Base-by-base conservation (phyloP, 208 protist species). In the Phytomonas sp. region DNA sequence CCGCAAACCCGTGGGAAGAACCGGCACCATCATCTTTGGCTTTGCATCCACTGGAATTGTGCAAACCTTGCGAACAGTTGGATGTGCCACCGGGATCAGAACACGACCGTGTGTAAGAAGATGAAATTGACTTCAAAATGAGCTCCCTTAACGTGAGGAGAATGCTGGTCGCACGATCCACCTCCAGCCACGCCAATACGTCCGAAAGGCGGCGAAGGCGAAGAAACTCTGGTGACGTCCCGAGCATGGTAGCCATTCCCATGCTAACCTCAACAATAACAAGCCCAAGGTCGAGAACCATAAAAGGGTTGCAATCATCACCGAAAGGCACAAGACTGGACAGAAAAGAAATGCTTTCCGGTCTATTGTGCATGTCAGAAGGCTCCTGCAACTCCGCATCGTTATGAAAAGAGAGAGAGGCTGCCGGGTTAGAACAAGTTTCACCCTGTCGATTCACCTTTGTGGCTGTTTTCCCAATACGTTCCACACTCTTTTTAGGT, bases 251-350 rank as follows among this genome's bases (percentile, higher is more conserved):
- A 6, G 83, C 80, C 67, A 93, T 74, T 32, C 77, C 63, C 60
- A 75, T 63, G 60, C 78, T 88, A 32, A 82, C 83, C 12, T 84
- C 81, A 12, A 86, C 62, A 56, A 93, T 78, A 10, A 87, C 63
- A 19, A 82, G 40, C 26, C 73, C 72, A 0, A 52, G 29, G 60
- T 80, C 78, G 42, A 83, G 76, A 2, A 84, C 32, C 11, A 89
- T 68, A 45, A 78, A 83, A 0, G 81, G 81, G 0, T 81, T 71
- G 56, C 78, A 82, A 19, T 75, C 66, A 26, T 83, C 78, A 49
- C 77, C 74, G 6, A 74, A 73, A 19, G 70, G 63, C 8, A 59
- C 33, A 52, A 62, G 31, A 16, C 62, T 59, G 2, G 59, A 45
- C 42, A 64, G 0, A 23, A 67, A 40, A 12, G 66, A 32, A 30